Percentiles rank a stretch among this genome's conserved stretches.
Evolutionary conservation across 1,284 basidiomycete genomes (phyloP).

Genomic region (Phaffia rhodozyma): DNA sequence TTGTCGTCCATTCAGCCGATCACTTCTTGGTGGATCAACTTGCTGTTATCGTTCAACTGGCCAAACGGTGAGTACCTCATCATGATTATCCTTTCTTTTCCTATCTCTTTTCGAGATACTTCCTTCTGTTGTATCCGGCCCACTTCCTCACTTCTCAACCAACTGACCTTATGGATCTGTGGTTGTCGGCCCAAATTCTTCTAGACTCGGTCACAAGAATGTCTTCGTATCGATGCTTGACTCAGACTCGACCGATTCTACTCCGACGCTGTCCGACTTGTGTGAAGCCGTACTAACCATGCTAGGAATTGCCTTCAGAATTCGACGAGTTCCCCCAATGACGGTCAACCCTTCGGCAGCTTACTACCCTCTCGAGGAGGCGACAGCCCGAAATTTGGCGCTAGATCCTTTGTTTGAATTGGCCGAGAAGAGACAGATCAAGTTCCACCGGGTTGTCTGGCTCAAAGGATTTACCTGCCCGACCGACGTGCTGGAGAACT

Average conservation of each 20-base stretch:
- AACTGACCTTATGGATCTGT: not conserved
- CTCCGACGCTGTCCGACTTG: constrained; percentile 77
- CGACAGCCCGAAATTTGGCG: constrained; percentile 77
- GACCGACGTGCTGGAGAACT: constrained; percentile 85
- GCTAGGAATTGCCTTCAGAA: constrained; percentile 79
- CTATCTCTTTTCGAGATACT: not conserved
- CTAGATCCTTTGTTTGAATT: constrained; percentile 82
- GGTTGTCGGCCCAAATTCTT: not conserved
- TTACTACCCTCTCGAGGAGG: constrained; percentile 89
- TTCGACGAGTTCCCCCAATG: constrained; percentile 74
- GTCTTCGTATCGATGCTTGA: constrained; percentile 94
- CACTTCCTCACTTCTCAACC: not conserved
- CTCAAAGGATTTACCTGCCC: constrained; percentile 94
- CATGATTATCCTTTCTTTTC: not conserved
- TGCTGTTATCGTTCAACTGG: constrained; percentile 85
- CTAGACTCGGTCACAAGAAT: constrained; percentile 58
- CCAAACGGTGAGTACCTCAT: constrained; percentile 43
- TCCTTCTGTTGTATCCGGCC: not conserved
- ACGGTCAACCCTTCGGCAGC: constrained; percentile 68
- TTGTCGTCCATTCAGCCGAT: constrained; percentile 89
- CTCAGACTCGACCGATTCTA: constrained; percentile 83
- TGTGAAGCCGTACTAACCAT: constrained; percentile 84
- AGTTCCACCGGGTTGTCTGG: constrained; percentile 84
- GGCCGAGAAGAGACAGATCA: constrained; percentile 56
- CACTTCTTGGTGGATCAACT: constrained; percentile 95